phyloP scores from a whole-genome alignment of 345 rosid species.

The Atalantia buxifolia region DNA sequence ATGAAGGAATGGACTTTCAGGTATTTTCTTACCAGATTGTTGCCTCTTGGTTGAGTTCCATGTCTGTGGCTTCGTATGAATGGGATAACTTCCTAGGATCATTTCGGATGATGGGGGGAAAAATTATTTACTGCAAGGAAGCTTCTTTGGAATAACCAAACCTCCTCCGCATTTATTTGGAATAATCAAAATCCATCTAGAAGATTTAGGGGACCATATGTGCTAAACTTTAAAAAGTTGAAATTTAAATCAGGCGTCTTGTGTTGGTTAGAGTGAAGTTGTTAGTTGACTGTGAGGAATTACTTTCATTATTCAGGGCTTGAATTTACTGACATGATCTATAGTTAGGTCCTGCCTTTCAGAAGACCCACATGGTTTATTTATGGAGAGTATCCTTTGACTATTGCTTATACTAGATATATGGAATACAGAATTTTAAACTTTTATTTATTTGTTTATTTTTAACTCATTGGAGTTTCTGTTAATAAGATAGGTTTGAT shows the following conservation, averaged over 20 bases:
- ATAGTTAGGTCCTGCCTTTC: slow-evolving; percentile 1
- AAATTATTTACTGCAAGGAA: neutral
- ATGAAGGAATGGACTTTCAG: slow-evolving; percentile 97
- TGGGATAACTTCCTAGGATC: neutral
- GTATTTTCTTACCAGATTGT: slow-evolving; percentile 23
- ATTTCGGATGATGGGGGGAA: neutral
- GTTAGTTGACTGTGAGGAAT: neutral
- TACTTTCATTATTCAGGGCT: neutral
- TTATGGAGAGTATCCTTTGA: neutral
- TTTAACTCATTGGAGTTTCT: neutral
- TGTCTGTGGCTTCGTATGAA: neutral
- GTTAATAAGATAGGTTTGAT: neutral
- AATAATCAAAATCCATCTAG: neutral
- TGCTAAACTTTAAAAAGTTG: too few species aligned
- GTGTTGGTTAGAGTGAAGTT: neutral
- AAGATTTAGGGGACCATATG: neutral
- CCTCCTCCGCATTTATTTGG: neutral
- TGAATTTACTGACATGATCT: neutral
- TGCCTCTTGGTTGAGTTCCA: neutral
- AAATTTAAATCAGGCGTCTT: neutral
- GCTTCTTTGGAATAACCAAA: neutral
- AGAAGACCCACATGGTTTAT: neutral
- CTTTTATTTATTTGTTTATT: neutral
- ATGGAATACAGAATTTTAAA: neutral
- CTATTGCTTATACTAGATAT: neutral